Evolutionary conservation across 371 early-diverging fungal species (phyloP).

Genomic region (Mucor indicus): DNA sequence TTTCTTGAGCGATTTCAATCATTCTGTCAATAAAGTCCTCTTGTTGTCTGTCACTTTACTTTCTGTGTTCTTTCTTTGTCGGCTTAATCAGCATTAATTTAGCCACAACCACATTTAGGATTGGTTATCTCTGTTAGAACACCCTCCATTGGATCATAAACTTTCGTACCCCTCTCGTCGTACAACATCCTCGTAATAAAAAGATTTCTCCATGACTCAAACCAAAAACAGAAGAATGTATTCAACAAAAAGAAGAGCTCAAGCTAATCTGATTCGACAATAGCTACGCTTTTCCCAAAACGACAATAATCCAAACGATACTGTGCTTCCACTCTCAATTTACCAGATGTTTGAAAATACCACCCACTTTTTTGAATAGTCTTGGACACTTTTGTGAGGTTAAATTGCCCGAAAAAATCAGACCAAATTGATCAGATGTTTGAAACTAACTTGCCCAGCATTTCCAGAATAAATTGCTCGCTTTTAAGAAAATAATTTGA

Average conservation of each 20-base stretch:
- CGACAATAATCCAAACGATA: no score
- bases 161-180: no score
- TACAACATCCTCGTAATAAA: neutral
- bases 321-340: neutral
- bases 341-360: neutral
- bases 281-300: no score
- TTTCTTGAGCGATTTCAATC: neutral
- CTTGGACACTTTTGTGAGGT: neutral
- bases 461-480: slow-evolving; percentile 1
- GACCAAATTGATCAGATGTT: neutral
- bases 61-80: neutral
- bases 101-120: no score
- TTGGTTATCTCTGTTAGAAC: no score
- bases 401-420: neutral
- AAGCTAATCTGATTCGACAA: no score
- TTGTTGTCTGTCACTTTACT: neutral
- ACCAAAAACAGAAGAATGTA: slow-evolving; percentile 1
- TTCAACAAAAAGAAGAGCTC: slow-evolving; percentile 3
- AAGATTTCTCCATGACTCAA: slow-evolving; percentile 2
- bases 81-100: no score
- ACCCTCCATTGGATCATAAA: no score
- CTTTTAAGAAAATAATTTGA: neutral
- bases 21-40: neutral
- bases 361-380: neutral
- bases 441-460: slow-evolving; percentile 1